Base-by-base conservation (phyloP, 2,329 filamentous ascomycete genomes). In the Aspergillus terreus region DNA sequence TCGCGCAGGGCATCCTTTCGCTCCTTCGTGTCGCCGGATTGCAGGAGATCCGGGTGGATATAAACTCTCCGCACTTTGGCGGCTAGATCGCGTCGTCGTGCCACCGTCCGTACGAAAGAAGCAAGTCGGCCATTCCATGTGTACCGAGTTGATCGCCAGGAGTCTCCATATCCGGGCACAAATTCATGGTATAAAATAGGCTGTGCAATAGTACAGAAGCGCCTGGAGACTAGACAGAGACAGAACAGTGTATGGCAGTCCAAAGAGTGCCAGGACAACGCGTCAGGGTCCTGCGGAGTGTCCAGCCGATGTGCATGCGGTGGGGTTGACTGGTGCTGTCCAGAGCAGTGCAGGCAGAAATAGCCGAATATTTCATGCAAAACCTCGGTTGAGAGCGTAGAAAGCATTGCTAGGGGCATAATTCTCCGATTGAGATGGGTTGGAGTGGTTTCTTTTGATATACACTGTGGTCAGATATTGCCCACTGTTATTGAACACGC, bases 171-270 rank as follows among this genome's bases (percentile, higher is more conserved):
- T 11, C 59, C 60, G 27, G 54, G 59, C 43, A 59, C 45, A 33
- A 64, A 64, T 33, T 60, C 58, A 40, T 60, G 58, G 44, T 62
- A 57, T 7, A 63, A 51, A 12, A 63, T 51, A 7, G 57, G 41
- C 35, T 63, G 60, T 14, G 49, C 54, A 33, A 56, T 36, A 14
- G 48, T 32, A 3, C 46, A 49, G 11, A 62, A 50, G 9, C 50
- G 54, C 47, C 44, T 60, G 9, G 59, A 64, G 12, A 56, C 53
- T 23, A 58, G 33, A n/a, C 55, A 59, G 25, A 56, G 50, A 5
- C 54, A 57, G 23, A 58, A 35, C 10, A 62, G 51, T 15, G 58
- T 43, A 6, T 57, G 53, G 23, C 33, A 38, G 17, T 58, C 40
- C n/a, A 48, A 43, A 9, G 58, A 56, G 53, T 58, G 58, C 58